Conservation (phyloP, 169 alveolate species). For the Plasmodium inui region DNA sequence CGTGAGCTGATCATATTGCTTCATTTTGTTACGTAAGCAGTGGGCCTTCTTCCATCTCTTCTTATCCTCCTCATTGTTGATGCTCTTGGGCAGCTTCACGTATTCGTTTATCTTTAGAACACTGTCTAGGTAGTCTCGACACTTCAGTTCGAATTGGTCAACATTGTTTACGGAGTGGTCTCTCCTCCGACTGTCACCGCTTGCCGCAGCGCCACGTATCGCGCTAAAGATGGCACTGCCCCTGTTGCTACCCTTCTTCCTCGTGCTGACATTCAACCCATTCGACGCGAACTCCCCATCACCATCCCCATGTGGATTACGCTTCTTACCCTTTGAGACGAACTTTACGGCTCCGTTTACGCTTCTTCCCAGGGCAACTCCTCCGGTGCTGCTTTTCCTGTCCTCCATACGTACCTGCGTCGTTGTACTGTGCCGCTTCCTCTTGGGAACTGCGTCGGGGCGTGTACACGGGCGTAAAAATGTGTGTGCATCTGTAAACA, state of each 20-base stretch:
- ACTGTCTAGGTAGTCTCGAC: conserved; percentile 24
- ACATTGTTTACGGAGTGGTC: neutral
- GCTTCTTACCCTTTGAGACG: conserved; percentile 13
- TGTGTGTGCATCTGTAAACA: neutral
- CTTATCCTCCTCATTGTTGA: conserved; percentile 56
- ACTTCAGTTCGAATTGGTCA: conserved; percentile 1
- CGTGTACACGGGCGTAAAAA: neutral
- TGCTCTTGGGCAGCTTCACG: conserved; percentile 37
- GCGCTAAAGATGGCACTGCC: neutral
- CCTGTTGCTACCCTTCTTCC: neutral
- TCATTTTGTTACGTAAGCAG: conserved; percentile 52
- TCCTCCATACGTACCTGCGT: neutral
- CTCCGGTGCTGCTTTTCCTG: neutral
- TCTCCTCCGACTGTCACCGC: neutral
- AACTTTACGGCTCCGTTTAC: conserved; percentile 29
- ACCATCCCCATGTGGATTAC: neutral
- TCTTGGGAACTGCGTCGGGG: neutral
- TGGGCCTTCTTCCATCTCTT: conserved; percentile 66
- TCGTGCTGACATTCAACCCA: neutral
- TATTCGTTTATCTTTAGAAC: conserved; percentile 35
- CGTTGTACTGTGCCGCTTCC: neutral
- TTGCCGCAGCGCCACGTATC: neutral
- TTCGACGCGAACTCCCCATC: neutral
- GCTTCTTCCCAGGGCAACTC: neutral
- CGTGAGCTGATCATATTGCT: conserved; percentile 61